A percentile compares a stretch with the other conserved stretches of the same genome.
Evolutionary conservation across 2,329 filamentous ascomycete genomes (phyloP).

Genomic region (Scedosporium aurantiacum): DNA sequence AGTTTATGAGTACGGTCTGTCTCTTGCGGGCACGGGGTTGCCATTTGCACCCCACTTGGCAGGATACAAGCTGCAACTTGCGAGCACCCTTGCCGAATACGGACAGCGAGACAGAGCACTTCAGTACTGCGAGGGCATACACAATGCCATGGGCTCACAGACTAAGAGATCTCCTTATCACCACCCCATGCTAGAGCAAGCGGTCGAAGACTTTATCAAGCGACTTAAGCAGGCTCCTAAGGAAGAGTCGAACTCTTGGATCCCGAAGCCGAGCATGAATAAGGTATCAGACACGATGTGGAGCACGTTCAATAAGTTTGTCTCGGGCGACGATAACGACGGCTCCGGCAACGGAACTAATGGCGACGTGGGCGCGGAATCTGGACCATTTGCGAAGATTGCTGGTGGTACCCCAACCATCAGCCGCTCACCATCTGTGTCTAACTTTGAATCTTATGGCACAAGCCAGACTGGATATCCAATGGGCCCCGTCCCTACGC

Average conservation of each 20-base stretch:
- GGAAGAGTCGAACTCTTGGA: slow-evolving; percentile 75
- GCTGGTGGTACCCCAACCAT: slow-evolving; percentile 64
- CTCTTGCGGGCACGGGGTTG: slow-evolving; percentile 50
- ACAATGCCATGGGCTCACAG: slow-evolving; percentile 62
- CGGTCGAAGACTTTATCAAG: slow-evolving; percentile 73
- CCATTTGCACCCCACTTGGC: slow-evolving; percentile 69
- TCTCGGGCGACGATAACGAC: slow-evolving; percentile 81
- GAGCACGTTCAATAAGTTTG: slow-evolving; percentile 92
- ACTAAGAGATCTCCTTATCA: slow-evolving; percentile 83
- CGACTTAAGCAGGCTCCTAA: slow-evolving; percentile 78
- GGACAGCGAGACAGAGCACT: slow-evolving; percentile 75
- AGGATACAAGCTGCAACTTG: slow-evolving; percentile 84
- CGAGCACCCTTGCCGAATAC: slow-evolving; percentile 70
- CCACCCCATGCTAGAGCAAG: slow-evolving; percentile 59
- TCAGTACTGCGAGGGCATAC: slow-evolving; percentile 82
- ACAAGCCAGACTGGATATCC: slow-evolving; percentile 20
- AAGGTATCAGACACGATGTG: slow-evolving; percentile 87
- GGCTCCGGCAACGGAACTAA: slow-evolving; percentile 51
- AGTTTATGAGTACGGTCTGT: slow-evolving; percentile 82
- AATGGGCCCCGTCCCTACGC: slow-evolving; percentile 12
- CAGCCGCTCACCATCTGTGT: slow-evolving; percentile 60
- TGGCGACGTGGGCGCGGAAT: slow-evolving; percentile 45
- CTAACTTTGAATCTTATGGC: slow-evolving; percentile 65
- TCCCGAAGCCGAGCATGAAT: slow-evolving; percentile 89
- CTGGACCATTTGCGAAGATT: slow-evolving; percentile 74